A percentile compares a stretch with the other conserved stretches of the same genome.
Evolutionary conservation across 2,329 filamentous ascomycete species (phyloP).

Genomic region (Diaporthe eres): DNA sequence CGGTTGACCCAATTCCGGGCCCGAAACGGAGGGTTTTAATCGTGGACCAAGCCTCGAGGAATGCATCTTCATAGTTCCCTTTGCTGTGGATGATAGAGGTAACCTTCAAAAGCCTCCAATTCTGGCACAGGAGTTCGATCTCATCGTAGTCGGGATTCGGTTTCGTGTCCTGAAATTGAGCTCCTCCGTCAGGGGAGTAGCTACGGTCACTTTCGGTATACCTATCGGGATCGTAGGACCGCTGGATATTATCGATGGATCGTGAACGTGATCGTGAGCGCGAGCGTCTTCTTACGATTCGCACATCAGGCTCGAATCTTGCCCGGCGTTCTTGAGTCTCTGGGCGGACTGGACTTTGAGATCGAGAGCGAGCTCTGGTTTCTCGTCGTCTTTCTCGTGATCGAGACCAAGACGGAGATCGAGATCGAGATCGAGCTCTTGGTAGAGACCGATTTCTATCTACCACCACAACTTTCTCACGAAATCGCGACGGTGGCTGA

Average conservation of each 20-base stretch:
- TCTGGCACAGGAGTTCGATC: neutral
- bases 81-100: neutral
- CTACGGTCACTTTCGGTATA: neutral
- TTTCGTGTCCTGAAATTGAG: neutral
- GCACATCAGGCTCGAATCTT: neutral
- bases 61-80: neutral
- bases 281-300: neutral
- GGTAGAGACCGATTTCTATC: neutral
- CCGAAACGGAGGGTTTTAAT: neutral
- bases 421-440: neutral
- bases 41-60: neutral
- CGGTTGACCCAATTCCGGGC: neutral
- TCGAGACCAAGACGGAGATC: neutral
- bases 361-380: neutral
- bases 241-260: neutral
- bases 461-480: neutral
- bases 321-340: neutral
- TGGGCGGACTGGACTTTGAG: neutral
- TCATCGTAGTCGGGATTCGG: neutral
- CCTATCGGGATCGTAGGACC: neutral
- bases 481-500: neutral
- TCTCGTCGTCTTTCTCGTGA: neutral
- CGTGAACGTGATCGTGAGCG: neutral
- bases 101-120: conserved; percentile 7
- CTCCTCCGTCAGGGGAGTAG: neutral